Evolutionary conservation across 176 grass and related monocot genomes (phyloP).

Genomic region (Carex scoparia): DNA sequence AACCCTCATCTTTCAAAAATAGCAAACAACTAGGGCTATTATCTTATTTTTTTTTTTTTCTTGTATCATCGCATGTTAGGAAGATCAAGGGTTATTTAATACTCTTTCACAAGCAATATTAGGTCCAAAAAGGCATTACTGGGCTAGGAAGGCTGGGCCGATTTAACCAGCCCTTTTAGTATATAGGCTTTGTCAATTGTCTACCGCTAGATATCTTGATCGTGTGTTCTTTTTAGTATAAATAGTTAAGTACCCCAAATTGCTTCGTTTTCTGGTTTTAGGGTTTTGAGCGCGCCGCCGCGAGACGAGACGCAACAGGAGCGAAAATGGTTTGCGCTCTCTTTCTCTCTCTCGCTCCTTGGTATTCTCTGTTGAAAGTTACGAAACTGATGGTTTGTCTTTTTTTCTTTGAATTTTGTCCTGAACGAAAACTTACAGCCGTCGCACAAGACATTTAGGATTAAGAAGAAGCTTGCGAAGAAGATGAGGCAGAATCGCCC

Average conservation of each 20-base stretch:
- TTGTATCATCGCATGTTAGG: too few relatives aligned
- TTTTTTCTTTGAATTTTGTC: neutral
- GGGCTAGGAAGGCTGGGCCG: neutral
- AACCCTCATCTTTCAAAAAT: too few relatives aligned
- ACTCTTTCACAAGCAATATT: neutral
- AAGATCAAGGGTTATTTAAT: neutral
- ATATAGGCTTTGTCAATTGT: neutral
- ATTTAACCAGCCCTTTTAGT: neutral
- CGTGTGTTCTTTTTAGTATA: neutral
- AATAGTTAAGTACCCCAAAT: neutral
- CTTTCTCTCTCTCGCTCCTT: neutral
- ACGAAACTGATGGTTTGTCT: neutral
- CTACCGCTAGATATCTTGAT: neutral
- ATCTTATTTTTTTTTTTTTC: too few relatives aligned
- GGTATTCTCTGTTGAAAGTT: neutral
- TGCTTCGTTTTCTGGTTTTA: neutral
- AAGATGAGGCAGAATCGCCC: constrained; percentile 48
- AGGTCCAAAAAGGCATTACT: neutral
- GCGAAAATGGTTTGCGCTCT: neutral
- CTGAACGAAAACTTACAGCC: constrained; percentile 16
- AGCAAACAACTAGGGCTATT: too few relatives aligned
- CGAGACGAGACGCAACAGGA: neutral
- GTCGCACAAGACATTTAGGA: constrained; percentile 38
- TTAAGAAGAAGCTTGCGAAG: constrained; percentile 42
- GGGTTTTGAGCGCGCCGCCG: constrained; percentile 15